A percentile compares a stretch with the other conserved stretches of the same genome.
Evolutionary conservation across 2,329 filamentous ascomycete species (phyloP).

Genomic region (Epichloe festucae): DNA sequence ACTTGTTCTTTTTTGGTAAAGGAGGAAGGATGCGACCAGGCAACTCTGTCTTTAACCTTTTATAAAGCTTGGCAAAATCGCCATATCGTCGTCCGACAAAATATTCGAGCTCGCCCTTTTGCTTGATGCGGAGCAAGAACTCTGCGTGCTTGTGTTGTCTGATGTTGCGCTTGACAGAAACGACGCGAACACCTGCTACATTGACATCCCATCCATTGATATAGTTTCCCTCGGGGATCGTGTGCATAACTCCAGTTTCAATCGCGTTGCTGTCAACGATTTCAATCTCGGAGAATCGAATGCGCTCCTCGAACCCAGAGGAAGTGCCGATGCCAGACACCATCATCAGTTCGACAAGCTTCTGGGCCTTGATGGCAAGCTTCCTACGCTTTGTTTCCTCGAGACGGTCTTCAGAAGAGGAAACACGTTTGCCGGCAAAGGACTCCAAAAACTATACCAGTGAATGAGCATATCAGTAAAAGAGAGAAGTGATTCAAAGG

Average conservation of each 20-base stretch:
- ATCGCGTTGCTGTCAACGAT: slow-evolving; percentile 90
- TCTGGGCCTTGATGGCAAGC: slow-evolving; percentile 82
- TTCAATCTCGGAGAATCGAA: slow-evolving; percentile 92
- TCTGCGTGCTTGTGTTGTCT: slow-evolving; percentile 88
- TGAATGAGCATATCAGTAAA: not conserved
- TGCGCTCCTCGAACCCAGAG: slow-evolving; percentile 93
- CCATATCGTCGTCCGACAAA: slow-evolving; percentile 80
- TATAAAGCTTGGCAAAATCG: slow-evolving; percentile 72
- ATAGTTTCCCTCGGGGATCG: slow-evolving; percentile 72
- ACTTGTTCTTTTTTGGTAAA: slow-evolving; percentile 84
- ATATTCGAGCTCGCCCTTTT: slow-evolving; percentile 56
- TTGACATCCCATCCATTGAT: slow-evolving; percentile 98
- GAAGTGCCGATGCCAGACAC: slow-evolving; percentile 92
- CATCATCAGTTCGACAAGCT: slow-evolving; percentile 98
- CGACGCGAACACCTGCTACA: slow-evolving; percentile 75
- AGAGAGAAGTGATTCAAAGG: not conserved
- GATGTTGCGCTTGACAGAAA: slow-evolving; percentile 71
- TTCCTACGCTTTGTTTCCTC: slow-evolving; percentile 95
- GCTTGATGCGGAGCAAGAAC: slow-evolving; percentile 79
- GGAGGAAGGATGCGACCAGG: slow-evolving; percentile 82
- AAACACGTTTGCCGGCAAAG: slow-evolving; percentile 94
- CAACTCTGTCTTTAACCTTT: slow-evolving; percentile 66
- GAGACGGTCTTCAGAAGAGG: slow-evolving; percentile 85
- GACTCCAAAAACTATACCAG: slow-evolving; percentile 72
- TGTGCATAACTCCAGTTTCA: slow-evolving; percentile 76